Conservation (phyloP, 192 early-diverging fungal genomes). For the Chytriomyces sp. region DNA sequence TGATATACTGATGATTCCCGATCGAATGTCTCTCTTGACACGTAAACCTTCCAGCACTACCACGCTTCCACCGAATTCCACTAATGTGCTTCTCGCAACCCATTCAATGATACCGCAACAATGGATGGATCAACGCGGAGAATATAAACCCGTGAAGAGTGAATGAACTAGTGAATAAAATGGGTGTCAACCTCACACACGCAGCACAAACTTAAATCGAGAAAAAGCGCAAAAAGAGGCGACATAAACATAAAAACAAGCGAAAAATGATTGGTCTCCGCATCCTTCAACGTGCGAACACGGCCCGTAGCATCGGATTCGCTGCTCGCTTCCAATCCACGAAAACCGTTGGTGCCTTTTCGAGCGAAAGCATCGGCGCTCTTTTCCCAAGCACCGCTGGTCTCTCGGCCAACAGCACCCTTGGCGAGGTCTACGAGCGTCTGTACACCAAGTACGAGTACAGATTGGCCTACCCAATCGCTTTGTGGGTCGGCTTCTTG, state of each 20-base stretch:
- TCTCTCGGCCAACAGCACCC: conserved; percentile 47
- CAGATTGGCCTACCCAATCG: conserved; percentile 52
- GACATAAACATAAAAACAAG: neutral
- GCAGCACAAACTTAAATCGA: too few relatives aligned
- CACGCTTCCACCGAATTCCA: conserved; percentile 60
- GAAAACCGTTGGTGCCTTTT: conserved; percentile 26
- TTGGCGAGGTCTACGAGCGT: conserved; percentile 54
- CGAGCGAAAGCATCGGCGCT: conserved; percentile 11
- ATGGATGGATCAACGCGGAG: too few relatives aligned
- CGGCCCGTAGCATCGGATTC: too few relatives aligned
- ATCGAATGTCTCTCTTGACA: neutral
- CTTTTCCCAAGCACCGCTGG: conserved; percentile 24
- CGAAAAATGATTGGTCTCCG: conserved; percentile 14
- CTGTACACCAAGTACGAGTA: conserved; percentile 54
- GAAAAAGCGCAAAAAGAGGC: neutral
- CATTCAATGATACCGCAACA: too few relatives aligned
- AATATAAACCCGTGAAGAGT: too few relatives aligned
- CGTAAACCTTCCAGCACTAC: conserved; percentile 42
- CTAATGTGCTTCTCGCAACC: conserved; percentile 27
- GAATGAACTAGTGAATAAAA: too few relatives aligned
- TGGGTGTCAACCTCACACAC: too few relatives aligned
- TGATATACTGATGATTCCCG: too few relatives aligned
- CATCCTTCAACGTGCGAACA: neutral
- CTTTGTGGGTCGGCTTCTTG: conserved; percentile 52
- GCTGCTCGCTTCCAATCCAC: neutral